Evolutionary conservation across 441 rosid species (phyloP).

Genomic region (Monsonia emarginata): DNA sequence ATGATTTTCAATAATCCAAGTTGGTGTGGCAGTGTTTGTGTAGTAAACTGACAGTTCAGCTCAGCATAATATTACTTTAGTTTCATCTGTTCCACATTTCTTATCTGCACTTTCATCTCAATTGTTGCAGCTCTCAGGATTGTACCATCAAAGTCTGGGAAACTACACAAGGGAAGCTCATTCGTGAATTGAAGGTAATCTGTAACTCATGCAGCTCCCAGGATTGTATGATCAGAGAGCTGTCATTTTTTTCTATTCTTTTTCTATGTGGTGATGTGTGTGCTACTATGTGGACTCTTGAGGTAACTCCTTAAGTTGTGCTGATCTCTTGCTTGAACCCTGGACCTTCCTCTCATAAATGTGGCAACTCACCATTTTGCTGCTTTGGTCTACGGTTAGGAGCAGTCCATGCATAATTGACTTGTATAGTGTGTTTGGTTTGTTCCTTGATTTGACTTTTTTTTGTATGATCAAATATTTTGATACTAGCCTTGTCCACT

Average conservation of each 20-base stretch:
- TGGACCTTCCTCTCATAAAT: not conserved
- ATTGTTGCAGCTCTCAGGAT: slow-evolving; percentile 70
- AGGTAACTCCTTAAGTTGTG: not conserved
- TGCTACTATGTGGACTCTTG: not conserved
- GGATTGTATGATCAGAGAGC: slow-evolving; percentile 3
- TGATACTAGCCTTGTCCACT: not conserved
- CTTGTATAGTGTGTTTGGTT: not conserved
- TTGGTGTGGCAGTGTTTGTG: no score
- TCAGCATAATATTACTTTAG: no score
- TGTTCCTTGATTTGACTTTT: not conserved
- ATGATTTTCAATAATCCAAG: no score
- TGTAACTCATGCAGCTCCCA: slow-evolving; percentile 2
- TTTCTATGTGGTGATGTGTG: not conserved
- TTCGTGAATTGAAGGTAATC: slow-evolving; percentile 87
- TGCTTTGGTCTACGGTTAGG: not conserved
- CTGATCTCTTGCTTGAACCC: not conserved
- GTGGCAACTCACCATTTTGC: not conserved
- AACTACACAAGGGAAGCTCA: slow-evolving; percentile 87
- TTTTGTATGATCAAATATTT: not conserved
- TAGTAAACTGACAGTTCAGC: no score
- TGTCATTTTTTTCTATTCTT: not conserved
- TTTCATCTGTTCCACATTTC: not conserved
- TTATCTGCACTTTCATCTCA: slow-evolving; percentile 11
- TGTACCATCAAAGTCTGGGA: slow-evolving; percentile 96
- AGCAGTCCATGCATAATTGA: not conserved